Conservation (phyloP, 1,284 basidiomycete genomes). For the Ustilago hordei region DNA sequence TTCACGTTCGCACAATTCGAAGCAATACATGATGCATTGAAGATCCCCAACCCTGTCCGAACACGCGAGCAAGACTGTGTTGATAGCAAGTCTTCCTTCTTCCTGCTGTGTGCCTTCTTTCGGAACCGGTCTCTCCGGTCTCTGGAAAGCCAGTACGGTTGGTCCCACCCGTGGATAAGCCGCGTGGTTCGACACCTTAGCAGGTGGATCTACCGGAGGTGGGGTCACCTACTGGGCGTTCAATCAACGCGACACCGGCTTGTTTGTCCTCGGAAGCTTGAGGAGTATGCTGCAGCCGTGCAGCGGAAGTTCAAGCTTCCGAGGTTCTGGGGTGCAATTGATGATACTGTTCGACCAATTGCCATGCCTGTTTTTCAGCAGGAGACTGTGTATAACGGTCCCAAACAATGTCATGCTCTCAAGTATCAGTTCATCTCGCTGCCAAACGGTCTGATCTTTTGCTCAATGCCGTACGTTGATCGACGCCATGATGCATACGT, state of each 20-base stretch:
- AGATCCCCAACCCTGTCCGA: constrained; percentile 1
- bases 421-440: constrained; percentile 14
- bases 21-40: constrained; percentile 5
- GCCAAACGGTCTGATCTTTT: constrained; percentile 15
- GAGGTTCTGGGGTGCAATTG: constrained; percentile 12
- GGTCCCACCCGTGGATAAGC: neutral
- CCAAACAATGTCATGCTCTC: constrained; percentile 12
- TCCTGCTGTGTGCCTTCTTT: constrained; percentile 8
- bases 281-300: constrained; percentile 12
- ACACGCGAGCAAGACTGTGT: constrained; percentile 5
- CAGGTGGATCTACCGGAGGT: constrained; percentile 1
- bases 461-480: neutral
- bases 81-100: constrained; percentile 12
- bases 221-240: constrained; percentile 5
- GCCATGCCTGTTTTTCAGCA: constrained; percentile 8
- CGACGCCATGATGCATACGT: neutral
- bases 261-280: constrained; percentile 1
- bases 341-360: constrained; percentile 10
- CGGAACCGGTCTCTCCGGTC: neutral
- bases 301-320: neutral
- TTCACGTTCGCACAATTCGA: constrained; percentile 1
- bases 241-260: neutral
- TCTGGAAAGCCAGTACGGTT: constrained; percentile 5
- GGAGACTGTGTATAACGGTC: constrained; percentile 9
- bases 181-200: constrained; percentile 1